phyloP scores from a whole-genome alignment of 192 early-diverging fungal species.

The Obelidium mucronatum region DNA sequence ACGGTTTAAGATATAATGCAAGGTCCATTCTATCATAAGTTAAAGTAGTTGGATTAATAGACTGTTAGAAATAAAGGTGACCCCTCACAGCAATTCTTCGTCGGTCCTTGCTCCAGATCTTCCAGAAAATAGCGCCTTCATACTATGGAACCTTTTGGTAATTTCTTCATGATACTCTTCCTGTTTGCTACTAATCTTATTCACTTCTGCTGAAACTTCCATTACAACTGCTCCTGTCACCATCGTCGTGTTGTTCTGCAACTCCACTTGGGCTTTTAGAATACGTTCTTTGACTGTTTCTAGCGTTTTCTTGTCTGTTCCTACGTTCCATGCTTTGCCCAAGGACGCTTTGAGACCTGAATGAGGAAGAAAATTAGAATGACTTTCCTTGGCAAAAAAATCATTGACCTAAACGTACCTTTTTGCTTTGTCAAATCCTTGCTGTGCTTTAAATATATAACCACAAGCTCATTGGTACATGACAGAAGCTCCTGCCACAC shows the following conservation, averaged over 20 bases:
- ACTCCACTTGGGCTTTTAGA: background rate
- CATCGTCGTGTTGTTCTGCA: background rate
- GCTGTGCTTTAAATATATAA: background rate
- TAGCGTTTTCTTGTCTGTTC: background rate
- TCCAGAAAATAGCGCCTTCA: background rate
- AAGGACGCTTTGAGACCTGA: background rate
- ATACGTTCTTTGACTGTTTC: background rate
- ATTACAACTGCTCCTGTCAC: background rate
- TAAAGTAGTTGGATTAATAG: background rate
- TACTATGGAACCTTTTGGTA: background rate
- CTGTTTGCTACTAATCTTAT: background rate
- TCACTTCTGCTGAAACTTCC: background rate
- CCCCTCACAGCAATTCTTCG: background rate
- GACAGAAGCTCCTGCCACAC: background rate
- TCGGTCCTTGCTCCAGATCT: background rate
- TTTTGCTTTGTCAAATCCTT: background rate
- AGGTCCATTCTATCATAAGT: background rate
- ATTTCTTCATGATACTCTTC: background rate
- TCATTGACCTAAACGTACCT: background rate
- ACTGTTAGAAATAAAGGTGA: too few species aligned
- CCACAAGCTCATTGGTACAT: background rate
- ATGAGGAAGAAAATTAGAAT: too few species aligned
- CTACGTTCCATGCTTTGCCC: background rate
- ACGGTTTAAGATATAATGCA: background rate
- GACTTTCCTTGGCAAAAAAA: background rate